Percentiles rank a stretch among this genome's conserved stretches.
Evolutionary conservation across 257 asterid genomes (phyloP).

Genomic region (Leonotis leonurus): DNA sequence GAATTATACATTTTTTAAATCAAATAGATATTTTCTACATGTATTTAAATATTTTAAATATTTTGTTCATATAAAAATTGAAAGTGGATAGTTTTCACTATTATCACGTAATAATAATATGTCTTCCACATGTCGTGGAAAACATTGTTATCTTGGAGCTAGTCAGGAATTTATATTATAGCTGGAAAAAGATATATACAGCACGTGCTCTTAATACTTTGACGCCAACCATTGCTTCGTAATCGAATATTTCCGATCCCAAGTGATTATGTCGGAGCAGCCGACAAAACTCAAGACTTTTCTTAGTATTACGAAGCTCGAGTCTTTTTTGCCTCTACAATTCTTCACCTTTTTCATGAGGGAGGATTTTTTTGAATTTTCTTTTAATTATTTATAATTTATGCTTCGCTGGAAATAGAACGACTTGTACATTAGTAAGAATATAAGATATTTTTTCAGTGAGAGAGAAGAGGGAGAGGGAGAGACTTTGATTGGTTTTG

Average conservation of each 20-base stretch:
- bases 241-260: neutral
- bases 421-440: neutral
- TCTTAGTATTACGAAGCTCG: too few species aligned
- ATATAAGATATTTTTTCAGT: neutral
- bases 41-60: too few species aligned
- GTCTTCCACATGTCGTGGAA: too few species aligned
- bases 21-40: too few species aligned
- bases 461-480: neutral
- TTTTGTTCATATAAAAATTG: too few species aligned
- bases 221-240: neutral
- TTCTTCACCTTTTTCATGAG: neutral
- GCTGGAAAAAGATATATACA: neutral
- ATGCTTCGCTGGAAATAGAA: neutral
- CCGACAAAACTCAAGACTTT: neutral
- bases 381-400: neutral
- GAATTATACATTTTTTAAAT: too few species aligned
- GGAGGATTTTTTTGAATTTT: neutral
- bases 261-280: neutral
- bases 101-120: too few species aligned
- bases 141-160: too few species aligned
- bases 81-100: too few species aligned
- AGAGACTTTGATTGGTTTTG: conserved; percentile 3
- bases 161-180: too few species aligned
- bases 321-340: neutral
- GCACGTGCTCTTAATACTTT: conserved; percentile 9